Evolutionary conservation across 371 early-diverging fungal species (phyloP), one percentile per base, ranked within the genome.

Genomic region (Circinella minor): DNA sequence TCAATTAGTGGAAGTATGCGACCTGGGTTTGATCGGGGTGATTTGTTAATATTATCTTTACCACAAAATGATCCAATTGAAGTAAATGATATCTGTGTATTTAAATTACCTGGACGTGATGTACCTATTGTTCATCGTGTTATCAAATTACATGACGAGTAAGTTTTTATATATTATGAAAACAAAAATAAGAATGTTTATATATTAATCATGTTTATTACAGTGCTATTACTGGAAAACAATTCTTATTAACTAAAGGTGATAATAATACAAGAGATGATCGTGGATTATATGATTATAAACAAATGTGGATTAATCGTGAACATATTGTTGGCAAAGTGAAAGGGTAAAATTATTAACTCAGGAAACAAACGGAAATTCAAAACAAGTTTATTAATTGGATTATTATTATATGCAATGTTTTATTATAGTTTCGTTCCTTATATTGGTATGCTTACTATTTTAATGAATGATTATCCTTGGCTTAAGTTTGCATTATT

Each of bases 91-190:
- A 98, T 99, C 67, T 88, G 90, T 66, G 99, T 99, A 6, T 99
- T 94, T 87, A 97, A 98, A 79, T 78, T 99, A 66, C 84, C 92
- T 27, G 95, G 92, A 70, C 91, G 94, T 72, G 90, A 91, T 46
- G 95, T 99, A 63, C 99, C 99, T 0, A 99, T 99, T 76, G 99
- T 99, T 13, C 99, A 99, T 79, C 90, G 99, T 48, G 95, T 97
- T 11, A 86, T 99, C 69, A 93, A 94, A 72, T 80, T 96, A 36
- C 98, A 98, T 77, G 88, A 91, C 65, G 87, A 91, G 89, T 91
- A 87, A 78, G 78, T 36, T 46, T 15, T 68, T 34, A n/a, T 18
- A 17, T 18, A 13, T 0, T 13, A 51, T n/a, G 10, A 49, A 9
- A 11, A 49, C 14, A n/a, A 8, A n/a, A 51, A 51, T 5, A 15